Conservation (phyloP, 2,329 filamentous ascomycete species). For the Capronia americana region DNA sequence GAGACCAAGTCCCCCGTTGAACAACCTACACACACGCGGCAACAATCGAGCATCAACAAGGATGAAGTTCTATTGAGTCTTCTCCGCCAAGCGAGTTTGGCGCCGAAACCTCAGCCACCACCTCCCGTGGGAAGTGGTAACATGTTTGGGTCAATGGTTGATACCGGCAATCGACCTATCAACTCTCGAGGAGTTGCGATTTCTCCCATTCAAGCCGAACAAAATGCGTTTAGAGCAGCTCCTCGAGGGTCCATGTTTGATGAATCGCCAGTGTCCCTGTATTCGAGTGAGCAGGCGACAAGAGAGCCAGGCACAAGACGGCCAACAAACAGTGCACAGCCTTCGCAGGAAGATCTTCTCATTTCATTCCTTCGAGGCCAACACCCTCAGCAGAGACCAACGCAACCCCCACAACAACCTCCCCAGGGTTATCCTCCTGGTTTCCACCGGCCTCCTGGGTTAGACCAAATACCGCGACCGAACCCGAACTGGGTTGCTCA, state of each 20-base stretch:
- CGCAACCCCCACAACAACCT: slow-evolving; percentile 44
- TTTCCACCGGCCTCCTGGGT: slow-evolving; percentile 53
- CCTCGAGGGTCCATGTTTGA: slow-evolving; percentile 45
- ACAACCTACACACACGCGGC: slow-evolving; percentile 29
- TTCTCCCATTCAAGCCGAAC: slow-evolving; percentile 25
- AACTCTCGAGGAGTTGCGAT: slow-evolving; percentile 22
- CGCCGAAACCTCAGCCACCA: slow-evolving; percentile 37
- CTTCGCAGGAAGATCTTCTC: slow-evolving; percentile 48
- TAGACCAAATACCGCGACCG: slow-evolving; percentile 48
- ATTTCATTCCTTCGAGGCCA: slow-evolving; percentile 36
- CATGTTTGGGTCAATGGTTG: slow-evolving; percentile 23
- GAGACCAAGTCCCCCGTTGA: slow-evolving; percentile 31
- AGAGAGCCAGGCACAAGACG: slow-evolving; percentile 45
- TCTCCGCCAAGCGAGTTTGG: slow-evolving; percentile 36
- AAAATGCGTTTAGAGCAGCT: slow-evolving; percentile 30
- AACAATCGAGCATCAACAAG: slow-evolving; percentile 36
- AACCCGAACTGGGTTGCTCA: slow-evolving; percentile 40
- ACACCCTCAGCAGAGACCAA: slow-evolving; percentile 46
- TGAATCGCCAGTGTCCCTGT: slow-evolving; percentile 53
- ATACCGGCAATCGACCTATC: slow-evolving; percentile 20
- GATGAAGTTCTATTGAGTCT: slow-evolving; percentile 37
- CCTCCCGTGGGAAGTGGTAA: slow-evolving; percentile 12
- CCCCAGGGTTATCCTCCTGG: slow-evolving; percentile 43
- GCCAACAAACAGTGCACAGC: slow-evolving; percentile 47
- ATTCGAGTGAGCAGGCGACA: slow-evolving; percentile 41